Percentiles rank a stretch among this genome's conserved stretches.
Evolutionary conservation across 2,329 filamentous ascomycete species (phyloP).

Genomic region (Paracamarosporium sp.): DNA sequence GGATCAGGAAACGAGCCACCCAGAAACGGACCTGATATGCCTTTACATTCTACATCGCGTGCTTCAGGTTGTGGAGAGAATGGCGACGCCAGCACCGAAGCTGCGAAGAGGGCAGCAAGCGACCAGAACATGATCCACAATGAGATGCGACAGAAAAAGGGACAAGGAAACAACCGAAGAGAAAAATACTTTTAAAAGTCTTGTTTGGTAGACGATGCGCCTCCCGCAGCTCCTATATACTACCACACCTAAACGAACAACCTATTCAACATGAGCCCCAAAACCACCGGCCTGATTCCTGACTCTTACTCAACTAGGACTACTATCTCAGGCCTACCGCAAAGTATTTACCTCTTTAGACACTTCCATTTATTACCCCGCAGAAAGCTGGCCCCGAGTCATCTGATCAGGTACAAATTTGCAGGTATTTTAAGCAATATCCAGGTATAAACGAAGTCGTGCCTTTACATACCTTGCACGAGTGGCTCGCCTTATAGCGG

Average conservation of each 20-base stretch:
- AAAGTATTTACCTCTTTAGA: background rate
- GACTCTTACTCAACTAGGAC: too few relatives aligned
- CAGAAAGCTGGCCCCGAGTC: background rate
- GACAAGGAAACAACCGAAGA: background rate
- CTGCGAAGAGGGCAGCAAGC: background rate
- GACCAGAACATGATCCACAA: background rate
- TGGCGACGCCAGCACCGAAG: background rate
- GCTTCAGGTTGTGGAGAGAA: background rate
- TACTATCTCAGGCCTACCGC: background rate
- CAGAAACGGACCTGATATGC: conserved; percentile 3
- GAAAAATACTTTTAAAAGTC: background rate
- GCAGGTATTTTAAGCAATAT: background rate
- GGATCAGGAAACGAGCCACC: background rate
- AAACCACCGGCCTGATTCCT: background rate
- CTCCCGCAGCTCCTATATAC: background rate
- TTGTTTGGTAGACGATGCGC: background rate
- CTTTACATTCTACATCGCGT: background rate
- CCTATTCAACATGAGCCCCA: background rate
- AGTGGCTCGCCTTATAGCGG: background rate
- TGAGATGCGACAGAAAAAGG: background rate
- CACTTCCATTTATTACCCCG: background rate
- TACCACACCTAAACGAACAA: background rate
- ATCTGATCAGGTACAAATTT: background rate
- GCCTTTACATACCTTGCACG: background rate
- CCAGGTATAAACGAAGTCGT: background rate